These are phyloP conservation scores for Maudiozyma bulderi DNA, from an alignment of 805 yeast species.

Conservation along the genomic window DNA sequence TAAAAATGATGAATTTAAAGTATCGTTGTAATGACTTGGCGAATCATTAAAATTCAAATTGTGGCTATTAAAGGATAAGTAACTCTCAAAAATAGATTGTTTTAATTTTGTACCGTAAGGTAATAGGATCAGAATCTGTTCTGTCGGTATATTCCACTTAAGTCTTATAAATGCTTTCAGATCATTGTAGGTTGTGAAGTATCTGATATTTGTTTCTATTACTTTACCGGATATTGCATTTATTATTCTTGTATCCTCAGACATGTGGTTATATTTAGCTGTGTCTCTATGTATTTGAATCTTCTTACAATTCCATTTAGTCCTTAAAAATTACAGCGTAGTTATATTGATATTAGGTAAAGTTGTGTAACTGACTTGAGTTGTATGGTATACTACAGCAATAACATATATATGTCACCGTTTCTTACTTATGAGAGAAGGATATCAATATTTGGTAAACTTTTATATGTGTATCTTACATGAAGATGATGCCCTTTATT, in stretches of 20 bases:
- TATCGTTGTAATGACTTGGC: background rate
- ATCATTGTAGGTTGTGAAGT: slow-evolving; percentile 34
- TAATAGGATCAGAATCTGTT: slow-evolving; percentile 43
- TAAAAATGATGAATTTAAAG: slow-evolving; percentile 4
- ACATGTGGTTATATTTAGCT: background rate
- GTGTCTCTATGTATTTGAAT: no score
- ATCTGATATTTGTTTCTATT: slow-evolving; percentile 30
- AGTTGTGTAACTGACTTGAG: no score
- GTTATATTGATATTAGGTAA: no score
- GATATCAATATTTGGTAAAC: no score
- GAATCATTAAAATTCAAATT: background rate
- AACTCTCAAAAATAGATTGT: slow-evolving; percentile 6
- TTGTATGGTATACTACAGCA: no score
- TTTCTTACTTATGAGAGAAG: no score
- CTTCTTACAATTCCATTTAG: no score
- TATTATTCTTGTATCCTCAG: slow-evolving; percentile 9
- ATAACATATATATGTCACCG: no score
- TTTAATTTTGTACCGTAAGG: slow-evolving; percentile 58
- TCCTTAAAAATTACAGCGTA: no score
- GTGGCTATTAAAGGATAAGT: slow-evolving; percentile 18
- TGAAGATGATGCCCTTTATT: no score
- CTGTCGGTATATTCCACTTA: slow-evolving; percentile 34
- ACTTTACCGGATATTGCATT: slow-evolving; percentile 39
- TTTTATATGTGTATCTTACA: no score
- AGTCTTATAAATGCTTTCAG: slow-evolving; percentile 34